Evolutionary conservation across 73 alveolate species (phyloP).

Genomic region (Chromera velia): DNA sequence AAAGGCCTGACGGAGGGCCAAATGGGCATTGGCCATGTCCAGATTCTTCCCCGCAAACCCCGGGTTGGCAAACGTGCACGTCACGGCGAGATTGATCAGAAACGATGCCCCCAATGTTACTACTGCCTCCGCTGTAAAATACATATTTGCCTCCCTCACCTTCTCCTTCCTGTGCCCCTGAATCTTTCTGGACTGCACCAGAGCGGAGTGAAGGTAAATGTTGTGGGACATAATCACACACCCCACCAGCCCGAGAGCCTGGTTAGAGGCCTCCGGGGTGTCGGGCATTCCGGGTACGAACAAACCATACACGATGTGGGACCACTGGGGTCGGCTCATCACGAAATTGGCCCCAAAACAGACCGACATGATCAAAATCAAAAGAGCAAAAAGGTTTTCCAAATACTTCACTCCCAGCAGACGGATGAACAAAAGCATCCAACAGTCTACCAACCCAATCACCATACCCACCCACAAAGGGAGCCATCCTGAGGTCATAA

Average conservation of each 20-base stretch:
- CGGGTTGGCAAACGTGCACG: neutral
- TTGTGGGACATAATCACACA: constrained; percentile 76
- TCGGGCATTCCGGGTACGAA: constrained; percentile 47
- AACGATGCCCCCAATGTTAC: constrained; percentile 54
- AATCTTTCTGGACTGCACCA: constrained; percentile 51
- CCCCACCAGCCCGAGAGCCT: constrained; percentile 59
- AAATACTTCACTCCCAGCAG: constrained; percentile 54
- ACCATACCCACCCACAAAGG: constrained; percentile 52
- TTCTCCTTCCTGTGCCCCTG: constrained; percentile 7
- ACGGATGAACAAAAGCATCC: constrained; percentile 54
- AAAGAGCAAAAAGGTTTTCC: constrained; percentile 50
- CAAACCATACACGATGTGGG: constrained; percentile 32
- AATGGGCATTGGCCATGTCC: constrained; percentile 40
- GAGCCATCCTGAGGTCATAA: constrained; percentile 29
- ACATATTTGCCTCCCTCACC: constrained; percentile 47
- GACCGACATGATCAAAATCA: constrained; percentile 56
- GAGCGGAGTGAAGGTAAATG: constrained; percentile 56
- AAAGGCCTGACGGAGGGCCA: constrained; percentile 43
- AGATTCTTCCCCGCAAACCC: too few species aligned
- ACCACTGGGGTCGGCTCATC: constrained; percentile 38
- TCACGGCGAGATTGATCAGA: constrained; percentile 50
- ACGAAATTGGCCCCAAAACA: constrained; percentile 50
- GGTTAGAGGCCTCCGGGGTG: neutral
- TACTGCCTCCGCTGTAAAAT: constrained; percentile 49
- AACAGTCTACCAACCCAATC: constrained; percentile 53